Conservation (phyloP, 2,329 filamentous ascomycete species). For the Penicillium sp. region DNA sequence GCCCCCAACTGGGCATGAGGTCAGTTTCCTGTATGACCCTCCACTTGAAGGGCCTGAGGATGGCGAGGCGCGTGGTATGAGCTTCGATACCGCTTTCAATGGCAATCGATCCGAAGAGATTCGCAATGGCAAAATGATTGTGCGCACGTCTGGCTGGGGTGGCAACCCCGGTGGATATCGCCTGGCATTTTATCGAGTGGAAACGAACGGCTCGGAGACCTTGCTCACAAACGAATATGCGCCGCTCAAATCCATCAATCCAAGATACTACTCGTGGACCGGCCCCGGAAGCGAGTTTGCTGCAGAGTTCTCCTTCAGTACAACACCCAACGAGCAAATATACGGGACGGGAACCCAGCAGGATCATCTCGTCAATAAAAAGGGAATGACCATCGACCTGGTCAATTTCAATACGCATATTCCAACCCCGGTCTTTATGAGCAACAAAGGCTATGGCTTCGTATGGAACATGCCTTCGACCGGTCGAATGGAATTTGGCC, state of each 20-base stretch:
- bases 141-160: conserved; percentile 33
- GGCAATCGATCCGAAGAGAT: conserved; percentile 31
- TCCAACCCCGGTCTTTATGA: conserved; percentile 59
- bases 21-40: conserved; percentile 41
- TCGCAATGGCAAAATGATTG: conserved; percentile 39
- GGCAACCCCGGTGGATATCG: conserved; percentile 34
- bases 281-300: conserved; percentile 36
- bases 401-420: conserved; percentile 65
- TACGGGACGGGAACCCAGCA: conserved; percentile 67
- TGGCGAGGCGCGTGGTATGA: conserved; percentile 31
- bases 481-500: conserved; percentile 58
- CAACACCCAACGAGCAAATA: conserved; percentile 52
- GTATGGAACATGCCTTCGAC: conserved; percentile 64
- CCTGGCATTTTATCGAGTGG: conserved; percentile 37
- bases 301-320: conserved; percentile 37
- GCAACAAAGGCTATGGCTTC: conserved; percentile 58
- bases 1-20: conserved; percentile 35
- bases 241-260: conserved; percentile 35
- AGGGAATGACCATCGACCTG: conserved; percentile 59
- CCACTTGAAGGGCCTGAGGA: conserved; percentile 39
- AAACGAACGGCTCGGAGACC: conserved; percentile 34
- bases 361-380: conserved; percentile 58
- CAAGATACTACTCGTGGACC: conserved; percentile 37
- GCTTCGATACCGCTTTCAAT: conserved; percentile 32
- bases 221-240: conserved; percentile 38